Evolutionary conservation across 192 early-diverging fungal species (phyloP).

Genomic region (Diversispora eburnea): DNA sequence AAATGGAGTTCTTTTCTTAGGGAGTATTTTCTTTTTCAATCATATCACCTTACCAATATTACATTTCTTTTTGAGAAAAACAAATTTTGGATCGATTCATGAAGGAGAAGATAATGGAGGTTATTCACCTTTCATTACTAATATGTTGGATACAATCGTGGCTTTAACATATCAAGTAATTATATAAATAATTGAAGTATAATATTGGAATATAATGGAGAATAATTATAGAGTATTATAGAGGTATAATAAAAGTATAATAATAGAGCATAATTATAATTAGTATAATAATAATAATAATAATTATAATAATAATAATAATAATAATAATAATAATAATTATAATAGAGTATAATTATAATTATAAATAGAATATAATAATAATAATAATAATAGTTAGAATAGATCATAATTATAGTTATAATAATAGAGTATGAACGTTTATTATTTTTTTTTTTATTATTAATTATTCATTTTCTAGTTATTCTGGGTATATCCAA

Average conservation of each 20-base stretch:
- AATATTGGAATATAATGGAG: too few species aligned
- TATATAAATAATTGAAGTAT: not conserved
- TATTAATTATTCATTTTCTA: constrained; percentile 15
- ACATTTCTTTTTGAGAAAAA: constrained; percentile 10
- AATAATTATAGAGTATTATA: too few species aligned
- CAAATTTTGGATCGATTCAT: not conserved
- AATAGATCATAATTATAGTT: too few species aligned
- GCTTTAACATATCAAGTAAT: constrained; percentile 33
- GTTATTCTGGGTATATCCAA: constrained; percentile 57
- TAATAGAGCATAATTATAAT: too few species aligned
- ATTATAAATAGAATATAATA: too few species aligned
- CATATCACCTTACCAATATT: constrained; percentile 31
- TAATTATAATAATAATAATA: too few species aligned
- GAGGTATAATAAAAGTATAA: too few species aligned
- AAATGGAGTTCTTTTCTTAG: constrained; percentile 53
- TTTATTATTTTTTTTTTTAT: not conserved
- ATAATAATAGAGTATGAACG: not conserved
- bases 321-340: too few species aligned
- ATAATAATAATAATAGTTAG: too few species aligned
- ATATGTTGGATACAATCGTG: constrained; percentile 23
- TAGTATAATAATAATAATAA: too few species aligned
- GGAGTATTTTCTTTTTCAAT: constrained; percentile 49
- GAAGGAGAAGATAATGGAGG: not conserved
- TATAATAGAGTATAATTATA: too few species aligned
- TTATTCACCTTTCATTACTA: constrained; percentile 22